Evolutionary conservation across 2,329 filamentous ascomycete genomes (phyloP).

Genomic region (Mollisiaceae sp.): DNA sequence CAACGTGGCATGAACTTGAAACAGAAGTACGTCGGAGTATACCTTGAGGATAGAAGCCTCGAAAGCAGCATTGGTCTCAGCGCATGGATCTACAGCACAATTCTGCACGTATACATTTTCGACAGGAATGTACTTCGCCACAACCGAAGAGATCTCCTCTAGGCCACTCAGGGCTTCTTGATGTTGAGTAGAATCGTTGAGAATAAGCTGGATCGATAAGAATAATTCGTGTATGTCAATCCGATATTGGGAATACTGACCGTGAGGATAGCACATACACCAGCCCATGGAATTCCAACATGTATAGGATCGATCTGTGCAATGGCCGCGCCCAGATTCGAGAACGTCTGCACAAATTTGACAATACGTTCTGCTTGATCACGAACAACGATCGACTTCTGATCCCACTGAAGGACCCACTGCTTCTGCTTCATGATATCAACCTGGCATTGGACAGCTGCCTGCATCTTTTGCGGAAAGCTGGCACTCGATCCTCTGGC

Average conservation of each 20-base stretch:
- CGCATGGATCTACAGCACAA: constrained; percentile 8
- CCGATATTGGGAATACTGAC: too few species aligned
- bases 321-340: constrained; percentile 15
- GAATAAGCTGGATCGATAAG: constrained; percentile 12
- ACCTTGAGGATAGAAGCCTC: background rate
- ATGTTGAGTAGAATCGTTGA: constrained; percentile 24
- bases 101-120: constrained; percentile 24
- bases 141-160: constrained; percentile 22
- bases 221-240: too few species aligned
- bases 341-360: constrained; percentile 23
- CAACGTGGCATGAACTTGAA: constrained; percentile 17
- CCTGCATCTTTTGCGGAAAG: constrained; percentile 9
- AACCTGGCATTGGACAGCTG: constrained; percentile 17
- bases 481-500: background rate
- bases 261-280: constrained; percentile 18
- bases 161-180: constrained; percentile 18
- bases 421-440: constrained; percentile 26
- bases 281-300: constrained; percentile 25
- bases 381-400: constrained; percentile 22
- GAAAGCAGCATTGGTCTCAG: constrained; percentile 9
- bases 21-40: background rate
- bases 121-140: constrained; percentile 25
- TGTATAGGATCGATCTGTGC: constrained; percentile 26
- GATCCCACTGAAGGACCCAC: constrained; percentile 25
- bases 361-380: constrained; percentile 26